Conservation (phyloP, 805 yeast genomes). For the Metschnikowia anglica region DNA sequence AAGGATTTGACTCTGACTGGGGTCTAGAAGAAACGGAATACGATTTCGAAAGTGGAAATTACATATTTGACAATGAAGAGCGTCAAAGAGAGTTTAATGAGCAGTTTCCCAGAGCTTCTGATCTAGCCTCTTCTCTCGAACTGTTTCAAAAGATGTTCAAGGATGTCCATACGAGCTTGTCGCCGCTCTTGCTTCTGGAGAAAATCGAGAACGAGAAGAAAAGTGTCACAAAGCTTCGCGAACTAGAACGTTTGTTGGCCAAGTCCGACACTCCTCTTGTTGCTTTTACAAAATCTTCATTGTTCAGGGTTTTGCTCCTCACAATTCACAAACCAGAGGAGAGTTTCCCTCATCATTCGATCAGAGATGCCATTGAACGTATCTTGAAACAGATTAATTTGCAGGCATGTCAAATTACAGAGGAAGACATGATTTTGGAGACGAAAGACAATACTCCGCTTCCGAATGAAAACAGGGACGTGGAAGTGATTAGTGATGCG, state of each 20-base stretch:
- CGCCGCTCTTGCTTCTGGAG: slow-evolving; percentile 17
- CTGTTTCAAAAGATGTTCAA: slow-evolving; percentile 21
- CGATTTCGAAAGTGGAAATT: slow-evolving; percentile 32
- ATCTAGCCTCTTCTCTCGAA: slow-evolving; percentile 21
- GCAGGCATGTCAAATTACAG: slow-evolving; percentile 16
- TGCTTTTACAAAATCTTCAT: slow-evolving; percentile 30
- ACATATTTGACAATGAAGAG: slow-evolving; percentile 33
- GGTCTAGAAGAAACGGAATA: slow-evolving; percentile 39
- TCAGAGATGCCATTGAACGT: slow-evolving; percentile 22
- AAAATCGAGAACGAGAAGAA: slow-evolving; percentile 13
- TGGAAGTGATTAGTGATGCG: too few relatives aligned
- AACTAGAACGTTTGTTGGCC: slow-evolving; percentile 18
- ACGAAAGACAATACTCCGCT: slow-evolving; percentile 12
- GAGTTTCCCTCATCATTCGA: slow-evolving; percentile 16
- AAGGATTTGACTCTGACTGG: slow-evolving; percentile 38
- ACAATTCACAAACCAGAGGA: slow-evolving; percentile 31
- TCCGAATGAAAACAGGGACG: slow-evolving; percentile 2
- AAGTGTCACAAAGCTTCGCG: slow-evolving; percentile 19
- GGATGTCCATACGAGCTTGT: slow-evolving; percentile 18
- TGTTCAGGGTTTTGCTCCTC: slow-evolving; percentile 33
- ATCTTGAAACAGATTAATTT: slow-evolving; percentile 20
- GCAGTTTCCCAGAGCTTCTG: slow-evolving; percentile 27
- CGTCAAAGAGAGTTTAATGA: slow-evolving; percentile 29
- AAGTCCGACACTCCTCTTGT: slow-evolving; percentile 29
- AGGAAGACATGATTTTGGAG: slow-evolving; percentile 15